Conservation (phyloP, 345 rosid genomes). For the Salix purpurea region DNA sequence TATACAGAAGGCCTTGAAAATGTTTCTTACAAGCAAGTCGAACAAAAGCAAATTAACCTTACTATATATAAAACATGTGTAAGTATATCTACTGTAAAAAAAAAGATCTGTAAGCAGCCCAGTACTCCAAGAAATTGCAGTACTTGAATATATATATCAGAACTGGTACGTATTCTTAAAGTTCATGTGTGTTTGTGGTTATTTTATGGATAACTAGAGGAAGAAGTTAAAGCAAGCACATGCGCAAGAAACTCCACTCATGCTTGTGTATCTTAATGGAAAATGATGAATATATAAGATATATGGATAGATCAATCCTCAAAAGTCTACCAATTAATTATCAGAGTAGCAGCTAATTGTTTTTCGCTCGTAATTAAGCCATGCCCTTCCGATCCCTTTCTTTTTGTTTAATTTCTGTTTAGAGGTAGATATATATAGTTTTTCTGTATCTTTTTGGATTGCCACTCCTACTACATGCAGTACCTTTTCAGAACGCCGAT, state of each 20-base stretch:
- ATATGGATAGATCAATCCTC: too few species aligned
- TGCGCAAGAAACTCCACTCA: not conserved
- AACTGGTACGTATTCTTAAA: not conserved
- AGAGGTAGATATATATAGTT: not conserved
- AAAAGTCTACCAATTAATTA: not conserved
- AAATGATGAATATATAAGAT: not conserved
- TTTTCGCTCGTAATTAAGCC: not conserved
- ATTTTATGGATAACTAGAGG: not conserved
- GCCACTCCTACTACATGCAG: not conserved
- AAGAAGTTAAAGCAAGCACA: not conserved
- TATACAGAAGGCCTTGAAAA: not conserved
- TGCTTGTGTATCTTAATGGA: not conserved
- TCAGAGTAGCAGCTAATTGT: not conserved
- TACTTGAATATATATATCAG: not conserved
- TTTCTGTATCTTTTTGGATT: too few species aligned
- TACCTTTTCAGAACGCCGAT: conserved; percentile 67
- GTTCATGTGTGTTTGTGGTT: not conserved
- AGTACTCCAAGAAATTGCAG: not conserved
- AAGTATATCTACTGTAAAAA: too few species aligned
- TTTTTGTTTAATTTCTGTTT: not conserved
- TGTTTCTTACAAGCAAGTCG: not conserved
- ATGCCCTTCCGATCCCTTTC: not conserved
- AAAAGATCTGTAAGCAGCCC: not conserved
- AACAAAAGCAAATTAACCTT: not conserved
- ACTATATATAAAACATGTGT: not conserved